phyloP scores from a whole-genome alignment of 1,284 basidiomycete genomes.

The Apiotrichum porosum region DNA sequence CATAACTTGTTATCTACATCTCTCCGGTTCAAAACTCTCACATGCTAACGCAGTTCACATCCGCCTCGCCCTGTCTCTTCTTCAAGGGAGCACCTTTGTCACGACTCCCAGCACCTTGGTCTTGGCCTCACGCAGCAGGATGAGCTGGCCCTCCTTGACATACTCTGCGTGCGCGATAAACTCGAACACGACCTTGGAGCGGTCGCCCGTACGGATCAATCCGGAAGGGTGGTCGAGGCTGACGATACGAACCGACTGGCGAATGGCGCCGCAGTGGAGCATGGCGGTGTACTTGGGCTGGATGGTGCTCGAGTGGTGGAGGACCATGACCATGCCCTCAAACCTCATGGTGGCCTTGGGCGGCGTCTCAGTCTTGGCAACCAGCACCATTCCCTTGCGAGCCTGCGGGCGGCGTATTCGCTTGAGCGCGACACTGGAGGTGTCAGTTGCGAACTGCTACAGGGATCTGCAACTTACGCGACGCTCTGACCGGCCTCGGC shows the following conservation, averaged over 20 bases:
- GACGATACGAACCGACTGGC: conserved; percentile 84
- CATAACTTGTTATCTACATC: not conserved
- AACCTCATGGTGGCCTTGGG: conserved; percentile 54
- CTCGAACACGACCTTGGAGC: conserved; percentile 82
- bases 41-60: too few relatives aligned
- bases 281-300: conserved; percentile 79
- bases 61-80: too few relatives aligned
- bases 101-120: conserved; percentile 65
- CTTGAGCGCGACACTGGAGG: conserved; percentile 74
- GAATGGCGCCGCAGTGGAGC: conserved; percentile 41
- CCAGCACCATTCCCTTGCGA: conserved; percentile 90
- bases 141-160: conserved; percentile 84
- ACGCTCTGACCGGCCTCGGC: conserved; percentile 96
- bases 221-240: conserved; percentile 81
- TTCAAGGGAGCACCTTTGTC: conserved; percentile 32
- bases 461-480: conserved; percentile 50
- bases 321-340: conserved; percentile 42
- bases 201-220: conserved; percentile 80
- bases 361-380: conserved; percentile 69
- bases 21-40: too few relatives aligned
- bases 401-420: conserved; percentile 74
- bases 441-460: not conserved
- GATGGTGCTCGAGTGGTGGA: conserved; percentile 83
- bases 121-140: conserved; percentile 86
- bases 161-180: conserved; percentile 79